A percentile compares a stretch with the other conserved stretches of the same genome.
Conservation (phyloP, 2,329 filamentous ascomycete species). For the Cladosporium sp. region DNA sequence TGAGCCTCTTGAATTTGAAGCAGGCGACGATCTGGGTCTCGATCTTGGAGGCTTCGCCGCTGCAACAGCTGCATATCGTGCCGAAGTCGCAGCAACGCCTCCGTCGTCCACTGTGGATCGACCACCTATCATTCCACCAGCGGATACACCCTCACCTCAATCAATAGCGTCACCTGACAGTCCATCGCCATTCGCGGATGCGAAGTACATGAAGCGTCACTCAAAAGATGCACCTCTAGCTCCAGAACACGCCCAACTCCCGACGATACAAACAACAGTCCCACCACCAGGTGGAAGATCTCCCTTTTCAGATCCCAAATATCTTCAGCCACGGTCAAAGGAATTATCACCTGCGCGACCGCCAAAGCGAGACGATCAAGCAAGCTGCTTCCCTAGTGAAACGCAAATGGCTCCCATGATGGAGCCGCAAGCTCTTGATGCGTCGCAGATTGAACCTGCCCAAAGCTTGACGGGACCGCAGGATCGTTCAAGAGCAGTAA, state of each 20-base stretch:
- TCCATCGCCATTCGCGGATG: conserved; percentile 23
- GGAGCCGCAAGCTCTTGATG: background rate
- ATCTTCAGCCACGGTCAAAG: background rate
- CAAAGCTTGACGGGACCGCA: background rate
- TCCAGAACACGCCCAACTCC: conserved; percentile 5
- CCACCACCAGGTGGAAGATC: background rate
- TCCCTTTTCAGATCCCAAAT: conserved; percentile 6
- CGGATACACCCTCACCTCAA: background rate
- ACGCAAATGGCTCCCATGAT: background rate
- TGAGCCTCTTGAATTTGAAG: conserved; percentile 23
- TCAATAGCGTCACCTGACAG: conserved; percentile 11
- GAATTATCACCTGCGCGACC: background rate
- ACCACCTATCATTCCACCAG: background rate
- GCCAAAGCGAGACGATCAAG: background rate
- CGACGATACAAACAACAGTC: background rate
- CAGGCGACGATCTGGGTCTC: conserved; percentile 13
- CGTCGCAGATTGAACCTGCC: background rate
- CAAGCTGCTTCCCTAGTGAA: background rate
- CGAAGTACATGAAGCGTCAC: conserved; percentile 25
- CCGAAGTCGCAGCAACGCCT: conserved; percentile 6
- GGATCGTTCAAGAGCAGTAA: background rate
- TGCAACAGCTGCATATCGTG: conserved; percentile 9
- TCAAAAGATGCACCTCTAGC: conserved; percentile 19
- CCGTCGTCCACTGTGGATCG: background rate
- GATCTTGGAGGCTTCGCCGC: background rate